Evolutionary conservation across 2,329 filamentous ascomycete genomes (phyloP).

Genomic region (Cyphellophora europaea): DNA sequence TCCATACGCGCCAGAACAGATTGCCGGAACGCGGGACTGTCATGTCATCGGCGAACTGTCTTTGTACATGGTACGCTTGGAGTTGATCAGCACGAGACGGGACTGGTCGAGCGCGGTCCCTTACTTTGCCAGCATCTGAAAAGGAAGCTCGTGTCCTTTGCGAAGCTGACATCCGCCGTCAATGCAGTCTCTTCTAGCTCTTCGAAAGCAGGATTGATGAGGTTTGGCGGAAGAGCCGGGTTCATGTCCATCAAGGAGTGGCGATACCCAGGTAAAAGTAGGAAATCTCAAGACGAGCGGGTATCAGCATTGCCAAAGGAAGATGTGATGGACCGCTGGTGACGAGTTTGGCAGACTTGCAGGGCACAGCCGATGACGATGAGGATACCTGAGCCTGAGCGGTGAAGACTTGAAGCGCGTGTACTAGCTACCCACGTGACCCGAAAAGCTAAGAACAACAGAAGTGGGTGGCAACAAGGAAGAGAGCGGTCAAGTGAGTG

Average conservation of each 20-base stretch:
- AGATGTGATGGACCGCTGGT: too few species aligned
- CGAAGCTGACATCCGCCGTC: constrained; percentile 3
- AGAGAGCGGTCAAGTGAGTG: too few species aligned
- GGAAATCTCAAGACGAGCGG: too few species aligned
- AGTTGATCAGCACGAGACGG: constrained; percentile 9
- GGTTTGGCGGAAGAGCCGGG: constrained; percentile 1
- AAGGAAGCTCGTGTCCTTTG: constrained; percentile 20
- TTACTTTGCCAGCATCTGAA: constrained; percentile 42
- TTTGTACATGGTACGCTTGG: constrained; percentile 38
- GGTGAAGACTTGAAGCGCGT: too few species aligned
- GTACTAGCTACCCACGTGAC: too few species aligned
- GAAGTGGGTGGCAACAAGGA: too few species aligned
- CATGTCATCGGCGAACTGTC: constrained; percentile 30
- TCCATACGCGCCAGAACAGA: constrained; percentile 45
- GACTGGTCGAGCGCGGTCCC: constrained; percentile 10
- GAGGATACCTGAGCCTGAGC: too few species aligned
- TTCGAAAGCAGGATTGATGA: constrained; percentile 1
- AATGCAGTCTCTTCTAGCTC: neutral
- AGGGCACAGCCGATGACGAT: too few species aligned
- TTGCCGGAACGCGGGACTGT: constrained; percentile 38
- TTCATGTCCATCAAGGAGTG: neutral
- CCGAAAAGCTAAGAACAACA: too few species aligned
- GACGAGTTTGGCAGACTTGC: too few species aligned
- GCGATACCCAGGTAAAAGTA: too few species aligned
- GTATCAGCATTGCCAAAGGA: too few species aligned